phyloP scores from a whole-genome alignment of 2,329 filamentous ascomycete species.

The Aspergillus hiratsukae region DNA sequence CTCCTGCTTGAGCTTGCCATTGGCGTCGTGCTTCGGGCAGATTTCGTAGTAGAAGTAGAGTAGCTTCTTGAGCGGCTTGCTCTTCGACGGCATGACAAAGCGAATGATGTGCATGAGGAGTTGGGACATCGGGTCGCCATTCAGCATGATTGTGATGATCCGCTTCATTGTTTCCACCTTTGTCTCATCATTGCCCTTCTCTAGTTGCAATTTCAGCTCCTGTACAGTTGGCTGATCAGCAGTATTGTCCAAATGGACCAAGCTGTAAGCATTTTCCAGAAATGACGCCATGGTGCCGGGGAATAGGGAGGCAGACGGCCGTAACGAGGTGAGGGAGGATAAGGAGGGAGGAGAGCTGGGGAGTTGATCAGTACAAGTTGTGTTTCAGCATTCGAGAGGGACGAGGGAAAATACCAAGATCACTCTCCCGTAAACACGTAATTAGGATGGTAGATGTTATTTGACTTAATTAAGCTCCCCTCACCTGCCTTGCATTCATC shows the following conservation, averaged over 20 bases:
- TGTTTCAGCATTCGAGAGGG: constrained; percentile 19
- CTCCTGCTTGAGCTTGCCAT: constrained; percentile 96
- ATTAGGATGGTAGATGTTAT: constrained; percentile 21
- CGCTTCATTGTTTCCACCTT: constrained; percentile 96
- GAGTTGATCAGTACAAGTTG: constrained; percentile 26
- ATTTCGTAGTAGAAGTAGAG: constrained; percentile 99
- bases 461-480: constrained; percentile 30
- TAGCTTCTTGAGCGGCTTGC: constrained; percentile 94
- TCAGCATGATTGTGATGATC: constrained; percentile 95
- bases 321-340: constrained; percentile 18
- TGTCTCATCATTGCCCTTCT: constrained; percentile 88
- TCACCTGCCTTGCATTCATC: constrained; percentile 36
- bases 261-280: constrained; percentile 89
- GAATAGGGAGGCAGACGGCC: constrained; percentile 14
- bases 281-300: constrained; percentile 78
- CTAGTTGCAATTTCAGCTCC: constrained; percentile 86
- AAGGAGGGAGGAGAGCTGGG: constrained; percentile 30
- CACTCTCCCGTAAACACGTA: constrained; percentile 24
- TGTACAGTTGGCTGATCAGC: constrained; percentile 86
- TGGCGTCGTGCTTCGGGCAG: constrained; percentile 88
- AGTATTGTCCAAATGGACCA: constrained; percentile 96
- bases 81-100: constrained; percentile 98
- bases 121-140: constrained; percentile 91
- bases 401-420: constrained; percentile 21
- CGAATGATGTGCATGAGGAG: constrained; percentile 99